Base-by-base conservation (phyloP, 441 rosid species). In the Aleurites moluccanus region DNA sequence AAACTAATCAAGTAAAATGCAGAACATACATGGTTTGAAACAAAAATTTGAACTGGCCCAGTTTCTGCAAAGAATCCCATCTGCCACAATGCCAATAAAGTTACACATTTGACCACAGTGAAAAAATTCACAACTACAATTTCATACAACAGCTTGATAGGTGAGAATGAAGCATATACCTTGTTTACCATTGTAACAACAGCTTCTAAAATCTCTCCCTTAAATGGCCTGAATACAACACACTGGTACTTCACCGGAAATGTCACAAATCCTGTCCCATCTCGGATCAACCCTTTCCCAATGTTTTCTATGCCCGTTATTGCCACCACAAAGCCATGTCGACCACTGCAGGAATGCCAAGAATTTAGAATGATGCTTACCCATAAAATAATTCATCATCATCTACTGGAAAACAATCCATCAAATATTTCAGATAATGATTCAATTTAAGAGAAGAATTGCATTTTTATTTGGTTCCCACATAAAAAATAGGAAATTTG, bases 51-150 rank as follows among this genome's bases (percentile, higher is more conserved):
- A 82, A 95, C 98, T 10, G 97, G 99, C 1, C 96, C 98, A 76
- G 96, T 95, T 75, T 95, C 96, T 0, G 98, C 99, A 30, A 90
- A 93, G 83, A 95, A 95, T 44, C 98, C 99, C 98, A 93, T 88
- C 99, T 95, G 86, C 28, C 74, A 64, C 27, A 64, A 72, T 44
- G 49, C 35, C 28, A 68, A 42, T 14, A 45, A 23, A 44, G 62
- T 79, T 20, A 64, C 8, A 59, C 6, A 28, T 15, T 50, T 49
- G 42, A 33, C 63, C 28, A 10, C 4, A 16, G 2, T 9, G 6
- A 9, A 13, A 30, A 15, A 62, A 8, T 7, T 56, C 60, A 52
- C 20, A 40, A 20, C 3, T 10, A 25, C 8, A 25, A n/a, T n/a
- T 23, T 67, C 38, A 23, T 20, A 56, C 11, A 38, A 44, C 7